Base-by-base conservation (phyloP, 2,329 filamentous ascomycete species). In the Acephala macrosclerotiorum region DNA sequence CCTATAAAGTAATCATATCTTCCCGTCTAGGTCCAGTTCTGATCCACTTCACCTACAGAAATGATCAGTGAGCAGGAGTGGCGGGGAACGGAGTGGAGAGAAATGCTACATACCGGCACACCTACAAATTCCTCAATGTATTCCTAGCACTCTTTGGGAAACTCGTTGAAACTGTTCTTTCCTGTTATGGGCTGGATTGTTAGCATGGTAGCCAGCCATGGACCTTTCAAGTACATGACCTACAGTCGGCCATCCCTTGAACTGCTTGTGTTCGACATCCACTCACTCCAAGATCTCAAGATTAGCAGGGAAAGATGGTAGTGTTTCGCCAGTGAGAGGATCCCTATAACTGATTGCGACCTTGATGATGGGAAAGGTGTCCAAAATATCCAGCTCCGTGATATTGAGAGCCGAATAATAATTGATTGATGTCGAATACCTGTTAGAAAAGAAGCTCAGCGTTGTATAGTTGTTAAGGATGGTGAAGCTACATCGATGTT, bases 291-390 rank as follows among this genome's bases (percentile, higher is more conserved):
- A 81, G 38, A 84, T 77, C 49, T 82, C 80, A 18, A 88, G 82
- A 73, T 90, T 86, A 9, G 89, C 88, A 4, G 85, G 91, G 83
- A 91, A 93, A 14, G 84, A 87, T 20, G 85, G 81, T 12, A 91
- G 77, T 63, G 80, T 79, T 73, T 85, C 75, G 51, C 79, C 79
- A 1, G 80, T 80, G 36, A 77, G 72, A 45, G 79, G 76, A 61
- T 82, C 77, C 72, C 83, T 84, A 80, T 97, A 97, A 1, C 87
- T 88, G 12, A 90, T 87, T n/a, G 91, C 91, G 60, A 92, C 83
- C 78, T 94, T 91, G 79, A 96, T 85, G 73, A 88, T 89, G 12
- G 86, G 83, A 76, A 97, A 93, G 36, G 86, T 87, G 76, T 93
- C 91, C n/a, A 94, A 83, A 42, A 93, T 84, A 71, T 92, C 89